A percentile compares a stretch with the other conserved stretches of the same genome.
These are phyloP conservation scores for Lichtheimia corymbifera DNA, from an alignment of 371 early-diverging fungal genomes.

Conservation along the genomic window DNA sequence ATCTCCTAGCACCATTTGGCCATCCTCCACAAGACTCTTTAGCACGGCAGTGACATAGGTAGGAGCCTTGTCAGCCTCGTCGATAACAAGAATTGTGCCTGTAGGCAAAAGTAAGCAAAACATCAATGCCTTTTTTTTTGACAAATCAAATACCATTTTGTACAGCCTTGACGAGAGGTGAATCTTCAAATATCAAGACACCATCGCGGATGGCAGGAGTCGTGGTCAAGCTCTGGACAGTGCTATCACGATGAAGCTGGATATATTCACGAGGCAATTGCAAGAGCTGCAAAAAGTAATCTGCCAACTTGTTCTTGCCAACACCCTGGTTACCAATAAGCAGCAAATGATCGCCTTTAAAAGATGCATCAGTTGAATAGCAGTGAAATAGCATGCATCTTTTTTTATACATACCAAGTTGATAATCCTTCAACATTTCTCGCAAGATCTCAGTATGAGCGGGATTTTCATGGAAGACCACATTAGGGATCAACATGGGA, in stretches of 20 bases:
- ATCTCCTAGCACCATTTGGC: constrained; percentile 85
- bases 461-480: constrained; percentile 79
- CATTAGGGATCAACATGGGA: constrained; percentile 69
- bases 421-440: constrained; percentile 75
- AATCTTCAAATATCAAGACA: constrained; percentile 75
- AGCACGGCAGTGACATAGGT: constrained; percentile 82
- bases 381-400: neutral
- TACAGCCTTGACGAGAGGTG: constrained; percentile 74
- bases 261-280: constrained; percentile 82
- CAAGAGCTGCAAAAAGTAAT: constrained; percentile 77
- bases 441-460: constrained; percentile 70
- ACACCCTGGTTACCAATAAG: constrained; percentile 84
- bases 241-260: constrained; percentile 84
- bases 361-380: neutral
- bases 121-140: neutral
- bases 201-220: constrained; percentile 78
- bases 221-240: constrained; percentile 79
- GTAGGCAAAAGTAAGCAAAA: neutral
- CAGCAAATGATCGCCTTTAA: constrained; percentile 68
- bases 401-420: constrained; percentile 30
- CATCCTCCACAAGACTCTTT: constrained; percentile 80
- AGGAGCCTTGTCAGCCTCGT: constrained; percentile 90
- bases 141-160: constrained; percentile 37
- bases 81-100: constrained; percentile 79
- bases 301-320: constrained; percentile 83